Evolutionary conservation across 495 filamentous ascomycete genomes (phyloP), one percentile per base, ranked within the genome.

Genomic region (Lasiosphaeriaceae sp.): DNA sequence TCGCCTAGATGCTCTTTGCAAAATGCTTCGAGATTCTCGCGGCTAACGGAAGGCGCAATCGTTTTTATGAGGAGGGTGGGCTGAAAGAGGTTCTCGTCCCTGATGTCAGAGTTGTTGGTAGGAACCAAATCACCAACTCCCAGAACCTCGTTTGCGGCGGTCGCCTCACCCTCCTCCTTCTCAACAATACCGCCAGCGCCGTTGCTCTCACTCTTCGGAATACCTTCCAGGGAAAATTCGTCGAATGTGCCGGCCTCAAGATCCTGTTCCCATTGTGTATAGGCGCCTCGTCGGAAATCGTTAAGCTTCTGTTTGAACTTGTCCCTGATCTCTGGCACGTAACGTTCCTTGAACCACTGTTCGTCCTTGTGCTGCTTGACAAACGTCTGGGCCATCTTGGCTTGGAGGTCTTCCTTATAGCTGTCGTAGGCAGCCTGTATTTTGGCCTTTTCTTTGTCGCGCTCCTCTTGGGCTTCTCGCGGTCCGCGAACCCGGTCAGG

Each of bases 291-390:
- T 7, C 94, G 85, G 65, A 90, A 92, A 12, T 88, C 86, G 66
- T 84, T 85, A 31, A 96, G 75, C 47, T 86, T 82, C 47, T 72
- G 69, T 41, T 86, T 86, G 48, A 96, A 80, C 1, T 75, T 71
- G 59, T 90, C 87, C 31, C 86, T 76, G 52, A 89, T 81, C 52
- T 94, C 91, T 3, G 91, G 81, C 54, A 94, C 81, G 63, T 99
- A 99, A 50, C 90, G 87, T 72, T 99, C 94, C 59, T 87, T 90
- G 74, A 99, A 99, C 94, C 94, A 99, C 64, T 97, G 93, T 61
- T 97, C 94, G 14, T 81, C 80, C 65, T 94, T 95, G 69, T 97
- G 94, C 48, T 89, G 85, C 26, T 87, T 84, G 20, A 99, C 94
- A 65, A 99, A 97, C 2, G 79, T 77, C 57, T 88, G 82, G 0